Evolutionary conservation across 2,329 filamentous ascomycete genomes (phyloP).

Genomic region (Torrubiella hemipterigena): DNA sequence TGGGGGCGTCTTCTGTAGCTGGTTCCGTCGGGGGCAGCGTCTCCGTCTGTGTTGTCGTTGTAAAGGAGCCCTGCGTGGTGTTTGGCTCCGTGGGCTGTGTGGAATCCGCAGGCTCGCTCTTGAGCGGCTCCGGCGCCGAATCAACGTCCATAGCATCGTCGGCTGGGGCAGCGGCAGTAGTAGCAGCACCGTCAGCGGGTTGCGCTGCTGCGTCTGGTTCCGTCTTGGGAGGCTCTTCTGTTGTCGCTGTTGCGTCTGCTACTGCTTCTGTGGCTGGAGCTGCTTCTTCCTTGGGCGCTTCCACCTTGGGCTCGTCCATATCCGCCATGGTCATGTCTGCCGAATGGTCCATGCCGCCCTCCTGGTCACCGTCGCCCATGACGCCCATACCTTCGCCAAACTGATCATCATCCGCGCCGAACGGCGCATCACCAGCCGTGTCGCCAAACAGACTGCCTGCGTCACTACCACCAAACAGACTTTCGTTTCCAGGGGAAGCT

Average conservation of each 20-base stretch:
- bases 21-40: conserved; percentile 1
- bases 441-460: conserved; percentile 84
- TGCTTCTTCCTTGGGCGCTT: conserved; percentile 11
- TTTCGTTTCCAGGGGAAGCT: conserved; percentile 61
- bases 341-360: conserved; percentile 29
- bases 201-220: conserved; percentile 16
- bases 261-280: conserved; percentile 9
- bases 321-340: conserved; percentile 29
- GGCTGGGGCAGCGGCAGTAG: conserved; percentile 17
- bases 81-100: not conserved
- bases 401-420: conserved; percentile 74
- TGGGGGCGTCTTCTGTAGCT: not conserved
- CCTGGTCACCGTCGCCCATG: conserved; percentile 25
- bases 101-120: not conserved
- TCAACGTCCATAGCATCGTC: conserved; percentile 22
- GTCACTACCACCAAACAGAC: conserved; percentile 70
- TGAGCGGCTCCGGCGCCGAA: conserved; percentile 6
- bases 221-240: conserved; percentile 15
- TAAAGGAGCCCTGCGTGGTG: not conserved
- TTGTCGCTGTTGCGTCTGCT: conserved; percentile 9
- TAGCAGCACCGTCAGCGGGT: conserved; percentile 10
- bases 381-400: conserved; percentile 63
- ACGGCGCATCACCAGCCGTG: conserved; percentile 45
- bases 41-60: conserved; percentile 3
- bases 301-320: conserved; percentile 14